phyloP scores from a whole-genome alignment of 164 flowering plant species.

The Annona squamosa region DNA sequence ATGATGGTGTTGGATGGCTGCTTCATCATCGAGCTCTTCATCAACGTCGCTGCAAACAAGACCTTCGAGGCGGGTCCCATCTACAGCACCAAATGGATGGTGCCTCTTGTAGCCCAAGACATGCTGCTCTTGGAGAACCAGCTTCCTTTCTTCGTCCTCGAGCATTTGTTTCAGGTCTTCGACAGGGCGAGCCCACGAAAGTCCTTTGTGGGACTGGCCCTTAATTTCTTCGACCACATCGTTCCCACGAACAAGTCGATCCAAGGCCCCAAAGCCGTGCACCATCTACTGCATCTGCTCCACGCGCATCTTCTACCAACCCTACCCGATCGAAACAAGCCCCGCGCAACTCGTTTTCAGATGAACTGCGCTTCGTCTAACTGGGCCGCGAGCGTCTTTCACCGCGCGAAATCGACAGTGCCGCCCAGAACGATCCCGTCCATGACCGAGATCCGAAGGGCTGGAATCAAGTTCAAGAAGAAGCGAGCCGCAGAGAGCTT shows the following conservation, averaged over 20 bases:
- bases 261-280: background rate
- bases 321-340: background rate
- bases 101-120: background rate
- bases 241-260: background rate
- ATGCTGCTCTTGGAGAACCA: slow-evolving; percentile 5
- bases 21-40: slow-evolving; percentile 6
- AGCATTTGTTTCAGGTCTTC: background rate
- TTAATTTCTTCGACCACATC: background rate
- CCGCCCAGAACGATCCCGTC: background rate
- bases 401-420: background rate
- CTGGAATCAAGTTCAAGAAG: slow-evolving; percentile 3
- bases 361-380: background rate
- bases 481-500: slow-evolving; percentile 1
- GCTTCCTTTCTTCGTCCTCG: slow-evolving; percentile 7
- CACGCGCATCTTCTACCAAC: background rate
- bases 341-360: too few relatives aligned
- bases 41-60: background rate
- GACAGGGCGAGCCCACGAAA: background rate
- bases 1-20: slow-evolving; percentile 11
- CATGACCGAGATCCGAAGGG: background rate
- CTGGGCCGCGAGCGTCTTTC: too few relatives aligned
- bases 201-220: background rate
- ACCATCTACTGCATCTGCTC: slow-evolving; percentile 4
- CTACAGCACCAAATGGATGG: background rate
- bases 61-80: background rate